These are phyloP conservation scores for Skeletonema menzelii DNA, from an alignment of 108 stramenopile species.

Conservation along the genomic window DNA sequence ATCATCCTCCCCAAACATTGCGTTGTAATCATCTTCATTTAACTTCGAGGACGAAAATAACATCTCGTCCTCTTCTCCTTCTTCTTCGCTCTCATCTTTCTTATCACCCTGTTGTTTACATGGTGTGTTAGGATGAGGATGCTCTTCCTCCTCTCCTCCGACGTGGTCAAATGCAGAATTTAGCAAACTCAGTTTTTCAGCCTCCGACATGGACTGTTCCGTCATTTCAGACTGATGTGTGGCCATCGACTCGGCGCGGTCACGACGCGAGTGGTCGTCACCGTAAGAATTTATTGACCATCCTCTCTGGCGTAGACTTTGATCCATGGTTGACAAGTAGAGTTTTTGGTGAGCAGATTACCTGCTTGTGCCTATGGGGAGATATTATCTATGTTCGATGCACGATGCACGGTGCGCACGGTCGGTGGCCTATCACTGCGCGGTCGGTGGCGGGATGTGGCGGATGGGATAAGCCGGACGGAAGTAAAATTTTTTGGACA, in stretches of 20 bases:
- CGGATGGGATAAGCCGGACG: too few species aligned
- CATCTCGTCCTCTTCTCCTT: slow-evolving; percentile 9
- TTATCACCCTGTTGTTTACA: neutral
- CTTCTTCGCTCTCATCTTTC: slow-evolving; percentile 8
- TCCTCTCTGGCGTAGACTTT: slow-evolving; percentile 35
- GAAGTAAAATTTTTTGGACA: too few species aligned
- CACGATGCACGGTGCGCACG: too few species aligned
- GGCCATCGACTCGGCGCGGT: slow-evolving; percentile 18
- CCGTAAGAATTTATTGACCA: slow-evolving; percentile 45
- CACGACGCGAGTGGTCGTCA: slow-evolving; percentile 9
- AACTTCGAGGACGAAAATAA: neutral
- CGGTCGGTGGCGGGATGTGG: too few species aligned
- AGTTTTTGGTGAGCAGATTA: too few species aligned
- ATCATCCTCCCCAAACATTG: slow-evolving; percentile 5
- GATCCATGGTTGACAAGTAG: slow-evolving; percentile 15
- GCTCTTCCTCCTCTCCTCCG: neutral
- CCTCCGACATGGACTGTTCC: slow-evolving; percentile 39
- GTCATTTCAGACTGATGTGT: slow-evolving; percentile 30
- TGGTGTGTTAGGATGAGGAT: neutral
- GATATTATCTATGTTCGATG: too few species aligned
- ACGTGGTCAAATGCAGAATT: slow-evolving; percentile 33
- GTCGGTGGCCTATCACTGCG: too few species aligned
- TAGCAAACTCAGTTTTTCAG: slow-evolving; percentile 26
- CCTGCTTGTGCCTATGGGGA: too few species aligned
- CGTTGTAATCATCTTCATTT: slow-evolving; percentile 1